A percentile compares a stretch with the other conserved stretches of the same genome.
phyloP scores from a whole-genome alignment of 495 filamentous ascomycete genomes.

The Penicillium angulare region DNA sequence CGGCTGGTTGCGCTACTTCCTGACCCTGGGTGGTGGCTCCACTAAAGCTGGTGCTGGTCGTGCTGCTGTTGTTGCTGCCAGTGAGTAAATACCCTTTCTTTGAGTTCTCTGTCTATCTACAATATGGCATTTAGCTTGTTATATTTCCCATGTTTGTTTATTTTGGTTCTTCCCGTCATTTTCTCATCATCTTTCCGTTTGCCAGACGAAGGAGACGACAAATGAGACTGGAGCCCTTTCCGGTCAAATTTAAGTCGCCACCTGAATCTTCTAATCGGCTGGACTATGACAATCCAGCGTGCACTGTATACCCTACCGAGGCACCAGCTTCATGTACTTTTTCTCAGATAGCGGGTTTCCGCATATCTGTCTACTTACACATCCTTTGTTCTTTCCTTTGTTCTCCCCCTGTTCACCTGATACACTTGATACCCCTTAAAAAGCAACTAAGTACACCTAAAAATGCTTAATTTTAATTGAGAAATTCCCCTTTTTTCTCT shows the following conservation, averaged over 20 bases:
- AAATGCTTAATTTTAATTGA: conserved; percentile 19
- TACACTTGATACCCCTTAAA: no score
- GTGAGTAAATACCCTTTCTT: conserved; percentile 35
- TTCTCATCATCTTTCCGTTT: conserved; percentile 6
- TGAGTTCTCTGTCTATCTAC: background rate
- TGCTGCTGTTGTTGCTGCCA: conserved; percentile 42
- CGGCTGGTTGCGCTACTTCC: conserved; percentile 43
- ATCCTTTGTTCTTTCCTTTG: conserved; percentile 4
- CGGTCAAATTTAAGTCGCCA: no score
- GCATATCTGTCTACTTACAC: background rate
- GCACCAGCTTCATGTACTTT: background rate
- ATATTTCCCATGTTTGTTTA: conserved; percentile 8
- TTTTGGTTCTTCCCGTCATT: background rate
- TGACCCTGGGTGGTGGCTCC: conserved; percentile 46
- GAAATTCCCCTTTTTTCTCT: background rate
- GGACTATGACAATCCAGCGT: no score
- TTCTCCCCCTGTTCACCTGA: conserved; percentile 1
- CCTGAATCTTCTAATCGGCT: no score
- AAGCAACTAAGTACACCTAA: no score
- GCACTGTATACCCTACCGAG: no score
- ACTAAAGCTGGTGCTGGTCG: conserved; percentile 39
- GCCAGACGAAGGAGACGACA: conserved; percentile 10
- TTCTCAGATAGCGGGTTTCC: background rate
- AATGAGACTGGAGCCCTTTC: conserved; percentile 1
- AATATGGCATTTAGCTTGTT: conserved; percentile 1